Evolutionary conservation across 768 basidiomycete species (phyloP), one percentile per base, ranked within the genome.

Genomic region (Exsudoporus frostii): DNA sequence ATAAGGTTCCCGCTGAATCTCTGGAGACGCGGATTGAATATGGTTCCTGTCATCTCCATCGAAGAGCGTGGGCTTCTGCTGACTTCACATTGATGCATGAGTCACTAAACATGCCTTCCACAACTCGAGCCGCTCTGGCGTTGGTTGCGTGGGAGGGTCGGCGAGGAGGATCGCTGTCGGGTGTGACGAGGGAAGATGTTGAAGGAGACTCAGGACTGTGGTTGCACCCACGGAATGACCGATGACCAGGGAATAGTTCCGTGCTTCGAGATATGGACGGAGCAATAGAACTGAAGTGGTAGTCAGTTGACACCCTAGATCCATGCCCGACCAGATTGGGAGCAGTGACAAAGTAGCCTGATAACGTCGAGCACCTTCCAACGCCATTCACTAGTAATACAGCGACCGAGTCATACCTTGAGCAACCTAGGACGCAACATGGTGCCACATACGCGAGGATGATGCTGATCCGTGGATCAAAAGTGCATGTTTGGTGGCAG

Each of bases 401-500:
- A 10, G 17, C 0, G 9, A 24, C 22, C 7, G 19, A 44, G n/a
- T 25, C 36, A 4, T 40, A 65, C 66, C 63, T 56, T 53, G 52
- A 14, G 45, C 34, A 22, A 41, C 64, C 39, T 65, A 53, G 9
- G 44, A 42, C 2, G 59, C 67, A 2, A 65, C 48, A 13, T 54
- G 46, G 19, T 57, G 54, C 65, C 66, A 64, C 2, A 55, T 48
- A 7, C 56, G 59, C 1, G 63, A 58, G 3, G 63, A 58, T 1
- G 57, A 65, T 20, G 59, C 47, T 2, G 63, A 15, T 7, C 67
- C 67, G n/a, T 68, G 67, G 39, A 69, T 53, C 24, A 68, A 36
- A 3, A 68, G 58, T 13, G 65, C 67, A 2, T 58, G 59, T 19
- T 67, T 67, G 5, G 48, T 55, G 1, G 67, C 36, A 7, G 56